Base-by-base conservation (phyloP, 805 yeast species). In the Metschnikowia lunata region DNA sequence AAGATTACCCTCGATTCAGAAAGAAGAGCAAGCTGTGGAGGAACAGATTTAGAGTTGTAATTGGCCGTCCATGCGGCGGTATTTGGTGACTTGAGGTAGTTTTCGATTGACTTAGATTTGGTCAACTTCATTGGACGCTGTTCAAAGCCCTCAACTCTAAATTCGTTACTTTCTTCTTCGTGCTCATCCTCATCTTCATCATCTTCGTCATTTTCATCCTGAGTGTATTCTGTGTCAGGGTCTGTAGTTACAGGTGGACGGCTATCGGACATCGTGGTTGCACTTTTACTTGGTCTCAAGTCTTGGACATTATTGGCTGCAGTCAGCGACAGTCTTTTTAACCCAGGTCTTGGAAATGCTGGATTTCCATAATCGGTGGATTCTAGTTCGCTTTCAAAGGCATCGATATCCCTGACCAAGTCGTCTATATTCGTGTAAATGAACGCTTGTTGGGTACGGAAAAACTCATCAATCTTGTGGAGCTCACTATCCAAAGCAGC, bases 401-500 rank as follows among this genome's bases (percentile, higher is more conserved):
- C 81, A 18, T 73, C 78, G 15, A 83, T 75, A 53, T 88, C 95
- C 15, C 69, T 74, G 7, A 77, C 63, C 41, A 90, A 63, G 9
- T 73, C 75, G 34, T 78, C 79, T 49, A 82, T 79, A 42, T 75
- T 79, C 26, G 61, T 65, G 48, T 65, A 74, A 6, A 81, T 71
- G 34, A 73, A 74, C n/a, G 62, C 66, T 60, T 90, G 95, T 54
- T 85, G 89, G 28, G 71, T 66, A 34, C 66, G 66, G 64, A 81
- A 93, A 58, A 93, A 93, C 37, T 67, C 72, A 62, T 88, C 90
- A 39, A 93, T 80, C 60, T 88, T 88, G 40, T 59, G 62, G 51
- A 87, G 67, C 63, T 93, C 98, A 8, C 78, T 75, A 60, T 91
- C 88, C 47, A 93, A 69, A 1, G 93, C 91, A 14, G 79, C 73